Evolutionary conservation across 2,329 filamentous ascomycete genomes (phyloP), one percentile per base, ranked within the genome.

Genomic region (Aspergillus novofumigatus): DNA sequence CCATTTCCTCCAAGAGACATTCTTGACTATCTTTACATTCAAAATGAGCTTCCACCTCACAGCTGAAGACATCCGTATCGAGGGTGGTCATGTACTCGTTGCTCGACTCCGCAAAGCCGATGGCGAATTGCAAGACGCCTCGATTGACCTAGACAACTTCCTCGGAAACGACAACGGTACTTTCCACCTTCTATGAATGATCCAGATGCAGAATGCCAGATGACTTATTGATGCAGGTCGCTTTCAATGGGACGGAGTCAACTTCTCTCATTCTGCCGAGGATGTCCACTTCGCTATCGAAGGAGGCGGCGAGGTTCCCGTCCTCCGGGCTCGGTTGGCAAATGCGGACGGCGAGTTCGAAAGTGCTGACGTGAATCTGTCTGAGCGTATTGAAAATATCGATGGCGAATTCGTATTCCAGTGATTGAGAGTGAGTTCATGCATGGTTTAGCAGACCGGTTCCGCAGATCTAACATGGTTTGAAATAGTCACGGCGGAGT

Each of bases 21-120:
- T 5, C 6, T 23, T 23, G 11, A 10, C 14, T 14, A 29, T 51
- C 21, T 35, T 49, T 10, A 11, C 21, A 10, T 42, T 38, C 55
- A 65, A 29, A 47, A 66, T 66, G 64, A 59, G 58, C 45, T 66
- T 66, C 59, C 62, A 66, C 45, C 17, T 41, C 7, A 56, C 21
- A 50, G 64, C 64, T 7, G 47, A 56, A n/a, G 35, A 59, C 28
- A 61, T 65, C 53, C 11, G 51, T 6, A 32, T 66, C n/a, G 52
- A 58, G 29, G 58, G 59, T 17, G 35, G 44, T 47, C 56, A 60
- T 29, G 14, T 48, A 50, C 56, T 66, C 38, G 3, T 52, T 17
- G 64, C 61, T n/a, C 11, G 41, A 2, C 61, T 66, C 20, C 20
- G n/a, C 14, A 26, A 50, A 5, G 51, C 32, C 3, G 29, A 56